Percentiles rank a stretch among this genome's conserved stretches.
Conservation (phyloP, 352 stramenopile species). For the Phytophthora idaei region DNA sequence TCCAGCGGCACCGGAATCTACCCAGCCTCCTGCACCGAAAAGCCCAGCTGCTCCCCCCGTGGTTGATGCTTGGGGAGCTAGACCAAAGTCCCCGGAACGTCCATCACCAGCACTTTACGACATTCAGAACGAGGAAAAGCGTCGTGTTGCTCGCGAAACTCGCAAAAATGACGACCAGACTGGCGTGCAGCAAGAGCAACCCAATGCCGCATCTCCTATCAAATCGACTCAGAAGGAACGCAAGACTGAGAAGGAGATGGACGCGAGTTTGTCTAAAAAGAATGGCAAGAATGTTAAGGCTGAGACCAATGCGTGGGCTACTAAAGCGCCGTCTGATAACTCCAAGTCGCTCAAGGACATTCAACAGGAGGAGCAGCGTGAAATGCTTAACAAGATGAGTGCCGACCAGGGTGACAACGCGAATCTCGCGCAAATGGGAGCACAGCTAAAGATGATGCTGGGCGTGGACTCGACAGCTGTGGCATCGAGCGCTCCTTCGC, state of each 20-base stretch:
- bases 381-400: constrained; percentile 61
- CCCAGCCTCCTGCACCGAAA: constrained; percentile 18
- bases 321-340: constrained; percentile 13
- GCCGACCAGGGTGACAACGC: constrained; percentile 33
- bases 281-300: constrained; percentile 35
- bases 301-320: constrained; percentile 50
- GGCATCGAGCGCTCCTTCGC: constrained; percentile 12
- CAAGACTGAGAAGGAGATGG: constrained; percentile 38
- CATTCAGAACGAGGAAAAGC: constrained; percentile 58
- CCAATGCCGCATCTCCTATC: constrained; percentile 16
- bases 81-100: constrained; percentile 23
- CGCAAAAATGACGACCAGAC: constrained; percentile 6
- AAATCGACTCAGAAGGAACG: constrained; percentile 24
- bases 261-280: constrained; percentile 29
- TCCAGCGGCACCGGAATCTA: constrained; percentile 16
- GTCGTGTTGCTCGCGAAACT: constrained; percentile 29
- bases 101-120: constrained; percentile 40
- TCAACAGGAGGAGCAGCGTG: constrained; percentile 79
- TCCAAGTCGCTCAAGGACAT: constrained; percentile 82
- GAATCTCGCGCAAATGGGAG: constrained; percentile 82
- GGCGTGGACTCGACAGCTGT: constrained; percentile 56
- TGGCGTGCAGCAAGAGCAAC: constrained; percentile 13
- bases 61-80: constrained; percentile 43
- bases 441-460: constrained; percentile 90
- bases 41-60: constrained; percentile 15